phyloP scores from a whole-genome alignment of 768 basidiomycete genomes.

The Auriculariales sp. region DNA sequence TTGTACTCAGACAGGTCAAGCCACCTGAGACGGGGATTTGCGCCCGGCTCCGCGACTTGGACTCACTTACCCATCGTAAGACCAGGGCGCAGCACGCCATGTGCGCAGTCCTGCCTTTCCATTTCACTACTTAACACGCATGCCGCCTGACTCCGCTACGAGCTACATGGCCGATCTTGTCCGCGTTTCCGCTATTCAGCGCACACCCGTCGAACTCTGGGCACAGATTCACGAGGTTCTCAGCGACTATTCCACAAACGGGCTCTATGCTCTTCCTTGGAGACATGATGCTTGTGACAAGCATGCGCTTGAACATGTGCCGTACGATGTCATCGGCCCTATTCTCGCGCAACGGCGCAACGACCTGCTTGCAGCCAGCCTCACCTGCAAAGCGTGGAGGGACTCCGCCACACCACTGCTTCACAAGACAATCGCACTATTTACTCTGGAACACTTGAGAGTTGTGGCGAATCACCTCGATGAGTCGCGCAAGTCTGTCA shows the following conservation, averaged over 20 bases:
- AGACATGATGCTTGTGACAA: neutral
- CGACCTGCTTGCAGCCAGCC: neutral
- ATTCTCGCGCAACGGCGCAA: neutral
- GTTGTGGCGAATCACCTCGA: neutral
- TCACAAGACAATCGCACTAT: neutral
- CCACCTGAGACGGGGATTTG: no score
- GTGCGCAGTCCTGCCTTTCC: no score
- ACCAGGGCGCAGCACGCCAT: no score
- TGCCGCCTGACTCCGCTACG: no score
- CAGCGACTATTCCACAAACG: neutral
- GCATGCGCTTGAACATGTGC: neutral
- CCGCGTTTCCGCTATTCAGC: no score
- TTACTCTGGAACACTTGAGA: neutral
- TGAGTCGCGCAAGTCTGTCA: neutral
- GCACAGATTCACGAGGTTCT: neutral
- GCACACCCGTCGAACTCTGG: neutral
- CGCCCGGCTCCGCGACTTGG: no score
- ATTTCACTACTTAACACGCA: no score
- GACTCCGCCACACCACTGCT: neutral
- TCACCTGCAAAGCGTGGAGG: neutral
- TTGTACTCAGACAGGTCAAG: no score
- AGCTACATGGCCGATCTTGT: no score
- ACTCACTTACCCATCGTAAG: no score
- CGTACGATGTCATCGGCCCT: neutral
- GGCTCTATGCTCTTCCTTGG: neutral